Base-by-base conservation (phyloP, 1,284 basidiomycete species). In the Puccinia novopanici region DNA sequence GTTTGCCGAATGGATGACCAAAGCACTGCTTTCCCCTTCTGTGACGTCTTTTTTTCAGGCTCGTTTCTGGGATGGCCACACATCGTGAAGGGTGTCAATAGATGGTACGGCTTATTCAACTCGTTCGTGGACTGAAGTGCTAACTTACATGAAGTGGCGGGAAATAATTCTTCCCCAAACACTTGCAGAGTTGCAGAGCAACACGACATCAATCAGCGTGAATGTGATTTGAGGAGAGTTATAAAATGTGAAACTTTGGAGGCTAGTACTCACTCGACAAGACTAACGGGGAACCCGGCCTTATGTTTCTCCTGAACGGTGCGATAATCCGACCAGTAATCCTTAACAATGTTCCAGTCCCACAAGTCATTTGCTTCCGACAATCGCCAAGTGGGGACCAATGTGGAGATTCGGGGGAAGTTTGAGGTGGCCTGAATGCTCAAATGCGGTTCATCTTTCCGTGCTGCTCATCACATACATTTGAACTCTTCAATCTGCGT, bases 291-390 rank as follows among this genome's bases (percentile, higher is more conserved):
- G 40, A 80, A 80, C 27, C 61, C 57, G 54, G 78, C 78, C 13
- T 80, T 40, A 37, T 67, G 72, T 55, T 80, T 80, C 42, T 80
- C 19, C 37, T 74, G 42, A 17, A 80, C 78, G 9, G 42, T 45
- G 24, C 55, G 22, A 40, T 61, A 61, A 19, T 74, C 22, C 50
- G 40, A 42, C 27, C 27, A 59, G 50, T 80, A 80, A 57, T 65
- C 42, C n/a, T 74, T 80, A 24, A 48, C 71, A 24, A 73, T 55
- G 34, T 80, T 65, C 78, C 78, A 80, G 74, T 80, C 78, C 71
- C 57, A 73, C 19, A 80, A 55, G 13, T 55, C 42, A 37, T 80
- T 73, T 6, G 63, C 70, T 6, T 80, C 71, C 10, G 70, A 73
- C 17, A 80, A 37, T 24, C 52, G 37, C 78, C 78, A 80, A 17